Evolutionary conservation across 345 rosid genomes (phyloP), one percentile per base, ranked within the genome.

Genomic region (thale cress (Arabidopsis thaliana)): DNA sequence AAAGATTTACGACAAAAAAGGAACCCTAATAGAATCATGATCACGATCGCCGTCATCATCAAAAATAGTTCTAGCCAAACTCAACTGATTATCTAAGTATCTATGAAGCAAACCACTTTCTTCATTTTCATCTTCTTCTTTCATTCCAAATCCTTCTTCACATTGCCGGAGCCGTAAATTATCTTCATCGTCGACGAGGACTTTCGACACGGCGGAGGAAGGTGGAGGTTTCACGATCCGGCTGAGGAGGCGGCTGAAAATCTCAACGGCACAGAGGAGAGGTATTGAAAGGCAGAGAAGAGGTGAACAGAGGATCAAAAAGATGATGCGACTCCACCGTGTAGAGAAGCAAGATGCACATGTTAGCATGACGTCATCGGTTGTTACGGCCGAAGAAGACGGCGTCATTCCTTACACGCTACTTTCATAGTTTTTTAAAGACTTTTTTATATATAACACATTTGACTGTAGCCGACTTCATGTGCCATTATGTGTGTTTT

Each of bases 51-150:
- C 73, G 74, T 69, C 49, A 48, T 69, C 46, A 49, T 83, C 84
- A 7, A 84, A 84, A 37, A 83, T 78, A 25, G 88, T 81, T 76
- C 80, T 84, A 24, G 84, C 89, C 24, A 88, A 82, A 20, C 67
- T 33, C 73, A 88, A 38, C 73, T 89, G 91, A 84, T 89, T 91
- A 65, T 87, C 93, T 60, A 89, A 77, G 78, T 89, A 89, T 78
- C 91, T 84, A 42, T 84, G 84, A 52, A 87, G 84, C 69, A 89
- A 59, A 49, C 85, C 83, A 8, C 78, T 67, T 72, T 72, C 87
- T 32, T 56, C 59, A 9, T 30, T 83, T 42, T 70, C 83, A 33
- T 51, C 55, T 10, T 63, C 85, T 32, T 59, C 86, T 32, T 62
- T 58, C 3, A 20, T 82, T 28, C 36, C 77, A 1, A 14, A 85